Evolutionary conservation across 2,329 filamentous ascomycete genomes (phyloP), one percentile per base, ranked within the genome.

Genomic region (Aspergillus ruber): DNA sequence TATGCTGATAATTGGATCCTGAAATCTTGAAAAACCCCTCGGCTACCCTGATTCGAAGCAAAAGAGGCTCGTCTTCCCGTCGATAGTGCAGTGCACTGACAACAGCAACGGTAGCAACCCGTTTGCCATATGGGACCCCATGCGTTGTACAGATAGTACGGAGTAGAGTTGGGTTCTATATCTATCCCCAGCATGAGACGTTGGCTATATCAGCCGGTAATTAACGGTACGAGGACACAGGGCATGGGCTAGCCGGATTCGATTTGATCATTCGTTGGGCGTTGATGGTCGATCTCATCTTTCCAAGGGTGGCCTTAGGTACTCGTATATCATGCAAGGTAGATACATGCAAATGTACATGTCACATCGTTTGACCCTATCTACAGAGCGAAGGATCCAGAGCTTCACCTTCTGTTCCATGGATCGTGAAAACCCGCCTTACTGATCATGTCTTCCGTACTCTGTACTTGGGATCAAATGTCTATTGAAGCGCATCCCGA

Each of bases 401-500:
- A 29, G 25, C 25, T 29, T 29, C 25, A 29, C 25, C 25, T 12
- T 29, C 25, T 5, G 25, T 12, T 29, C 25, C 25, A 29, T 12
- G 25, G 10, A 12, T 29, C 25, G 23, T 25, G 32, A 10, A 21
- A 21, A 13, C 20, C 21, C 18, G 15, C 32, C 27, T 18, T 39
- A 12, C 36, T 18, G 36, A 17, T 42, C 25, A 13, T 42, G 39
- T 35, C n/a, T 12, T 27, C 25, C 25, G 4, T n/a, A 13, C 18
- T 35, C 46, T 6, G 32, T 35, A 35, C 13, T 35, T 13, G 15
- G 13, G 3, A 15, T 15, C 5, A 13, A 35, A 15, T 35, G 6
- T 13, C n/a, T 63, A 67, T 59, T 68, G 64, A 46, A 68, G 64
- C 5, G 80, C 80, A 66, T 88, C 76, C 49, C 69, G 72, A 56